Base-by-base conservation (phyloP, 192 early-diverging fungal genomes). In the Podila epigama region DNA sequence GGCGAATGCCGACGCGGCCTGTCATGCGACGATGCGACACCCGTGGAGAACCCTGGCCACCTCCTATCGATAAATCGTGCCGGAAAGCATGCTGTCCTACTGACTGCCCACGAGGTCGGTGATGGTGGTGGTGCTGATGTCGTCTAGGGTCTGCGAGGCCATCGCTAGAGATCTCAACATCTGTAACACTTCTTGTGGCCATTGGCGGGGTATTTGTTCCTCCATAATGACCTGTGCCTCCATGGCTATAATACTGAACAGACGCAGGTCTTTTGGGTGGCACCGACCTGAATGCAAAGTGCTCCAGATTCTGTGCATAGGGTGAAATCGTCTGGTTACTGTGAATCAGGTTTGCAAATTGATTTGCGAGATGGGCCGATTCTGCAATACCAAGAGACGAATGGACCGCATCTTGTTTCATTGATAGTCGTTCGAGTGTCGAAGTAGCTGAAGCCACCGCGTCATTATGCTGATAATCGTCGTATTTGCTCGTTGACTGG, bases 251-350 rank as follows among this genome's bases (percentile, higher is more conserved):
- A 51, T 77, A 77, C 39, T 77, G 73, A 5, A 68, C 65, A 12
- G 73, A 77, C 4, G 65, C 51, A 1, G 73, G 73, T 51, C 73
- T 37, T 9, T 77, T 77, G 20, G 73, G 80, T 3, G 86, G 84
- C 1, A 81, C 64, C 34, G 90, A 88, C 13, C 95, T 82, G 70
- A 92, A 95, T 0, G 94, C 90, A 27, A 89, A 89, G 79, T 98
- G 94, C 59, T 91, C 87, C 34, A 94, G 70, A 15, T 87, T 83
- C 11, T 90, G 93, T 2, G 94, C 93, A 53, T 90, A 90, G 2
- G 95, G 93, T 13, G 92, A 93, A 16, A 98, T 89, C 27, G 96
- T 96, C 68, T 93, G 94, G 65, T 96, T 92, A 73, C 91, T 86
- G 48, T 81, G 85, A 83, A 94, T 89, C 60, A 98, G 81, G 54